Conservation (phyloP, 495 filamentous ascomycete species). For the Penicillium fimorum region DNA sequence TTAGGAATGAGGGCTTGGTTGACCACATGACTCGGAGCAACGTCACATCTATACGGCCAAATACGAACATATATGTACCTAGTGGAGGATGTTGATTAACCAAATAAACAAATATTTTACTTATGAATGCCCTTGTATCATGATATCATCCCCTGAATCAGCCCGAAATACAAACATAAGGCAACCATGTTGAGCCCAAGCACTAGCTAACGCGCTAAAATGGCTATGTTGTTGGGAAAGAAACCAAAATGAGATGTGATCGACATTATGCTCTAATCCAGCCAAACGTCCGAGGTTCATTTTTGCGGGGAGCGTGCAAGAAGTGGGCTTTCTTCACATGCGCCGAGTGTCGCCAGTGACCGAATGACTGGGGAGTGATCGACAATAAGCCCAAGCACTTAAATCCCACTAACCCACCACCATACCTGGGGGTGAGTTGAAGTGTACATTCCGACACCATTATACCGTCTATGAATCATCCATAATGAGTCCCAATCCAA, state of each 20-base stretch:
- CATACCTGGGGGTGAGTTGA: neutral
- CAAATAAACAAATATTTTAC: neutral
- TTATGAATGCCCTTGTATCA: neutral
- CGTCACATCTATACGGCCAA: neutral
- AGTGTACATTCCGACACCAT: neutral
- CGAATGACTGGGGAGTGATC: slow-evolving; percentile 16
- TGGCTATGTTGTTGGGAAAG: slow-evolving; percentile 14
- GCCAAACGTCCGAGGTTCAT: slow-evolving; percentile 23
- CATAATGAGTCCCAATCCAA: slow-evolving; percentile 26
- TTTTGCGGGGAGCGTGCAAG: slow-evolving; percentile 21
- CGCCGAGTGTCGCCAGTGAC: slow-evolving; percentile 1
- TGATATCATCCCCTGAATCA: slow-evolving; percentile 3
- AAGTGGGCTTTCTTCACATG: slow-evolving; percentile 26
- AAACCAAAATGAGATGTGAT: slow-evolving; percentile 17
- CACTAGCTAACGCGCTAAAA: slow-evolving; percentile 6
- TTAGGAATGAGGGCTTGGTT: slow-evolving; percentile 1
- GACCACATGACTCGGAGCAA: slow-evolving; percentile 9
- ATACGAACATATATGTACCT: neutral
- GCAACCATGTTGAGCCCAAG: slow-evolving; percentile 8
- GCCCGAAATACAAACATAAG: neutral
- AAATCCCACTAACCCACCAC: slow-evolving; percentile 14
- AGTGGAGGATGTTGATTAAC: neutral
- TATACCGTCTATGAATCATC: neutral
- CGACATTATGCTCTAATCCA: slow-evolving; percentile 18
- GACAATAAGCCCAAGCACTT: slow-evolving; percentile 10